Percentiles rank a stretch among this genome's conserved stretches.
phyloP scores from a whole-genome alignment of 202 grass and related monocot species.

The Dendrocalamus latiflorus region DNA sequence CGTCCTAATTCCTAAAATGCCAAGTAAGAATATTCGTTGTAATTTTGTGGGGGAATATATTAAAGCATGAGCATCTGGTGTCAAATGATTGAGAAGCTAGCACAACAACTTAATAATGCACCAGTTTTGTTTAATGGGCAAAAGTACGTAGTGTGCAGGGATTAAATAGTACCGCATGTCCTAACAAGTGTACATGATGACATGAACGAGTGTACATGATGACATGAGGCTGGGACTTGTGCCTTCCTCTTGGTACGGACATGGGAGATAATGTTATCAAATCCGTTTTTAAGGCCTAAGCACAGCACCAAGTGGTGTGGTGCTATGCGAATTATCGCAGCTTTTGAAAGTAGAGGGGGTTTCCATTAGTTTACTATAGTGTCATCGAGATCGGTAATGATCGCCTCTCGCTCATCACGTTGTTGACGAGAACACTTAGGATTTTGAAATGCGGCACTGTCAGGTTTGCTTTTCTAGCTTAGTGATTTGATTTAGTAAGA shows the following conservation, averaged over 20 bases:
- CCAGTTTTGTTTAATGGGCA: slow-evolving; percentile 16
- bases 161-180: slow-evolving; percentile 24
- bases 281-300: slow-evolving; percentile 16
- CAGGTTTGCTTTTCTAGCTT: neutral
- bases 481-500: neutral
- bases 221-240: slow-evolving; percentile 15
- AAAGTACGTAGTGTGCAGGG: slow-evolving; percentile 14
- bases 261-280: slow-evolving; percentile 34
- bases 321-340: slow-evolving; percentile 19
- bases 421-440: neutral
- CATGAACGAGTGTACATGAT: slow-evolving; percentile 3
- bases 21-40: slow-evolving; percentile 24
- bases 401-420: slow-evolving; percentile 6
- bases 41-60: neutral
- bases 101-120: slow-evolving; percentile 29
- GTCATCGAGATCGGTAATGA: slow-evolving; percentile 40
- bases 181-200: slow-evolving; percentile 65
- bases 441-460: neutral
- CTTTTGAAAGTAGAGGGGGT: neutral
- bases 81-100: slow-evolving; percentile 51
- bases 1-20: neutral
- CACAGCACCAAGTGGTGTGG: slow-evolving; percentile 4
- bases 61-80: slow-evolving; percentile 23
- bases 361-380: neutral
- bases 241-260: slow-evolving; percentile 35